phyloP scores from a whole-genome alignment of 306 rosid genomes.

The Cucurbita ficifolia region DNA sequence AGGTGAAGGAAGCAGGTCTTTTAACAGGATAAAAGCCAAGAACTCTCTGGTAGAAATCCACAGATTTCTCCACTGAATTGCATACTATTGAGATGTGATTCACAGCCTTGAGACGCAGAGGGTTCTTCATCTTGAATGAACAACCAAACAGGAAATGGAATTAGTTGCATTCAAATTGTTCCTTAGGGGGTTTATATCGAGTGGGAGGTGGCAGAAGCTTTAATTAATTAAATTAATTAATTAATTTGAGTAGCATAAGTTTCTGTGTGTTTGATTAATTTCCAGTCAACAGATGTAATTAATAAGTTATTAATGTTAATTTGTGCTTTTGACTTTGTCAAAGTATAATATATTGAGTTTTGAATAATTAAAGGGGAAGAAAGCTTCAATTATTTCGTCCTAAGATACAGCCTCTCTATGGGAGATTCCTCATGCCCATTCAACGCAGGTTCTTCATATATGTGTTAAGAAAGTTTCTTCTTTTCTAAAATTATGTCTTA shows the following conservation, averaged over 20 bases:
- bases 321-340: neutral
- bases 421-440: too few relatives aligned
- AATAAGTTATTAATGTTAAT: neutral
- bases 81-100: slow-evolving; percentile 67
- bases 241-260: neutral
- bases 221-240: neutral
- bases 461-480: too few relatives aligned
- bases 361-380: neutral
- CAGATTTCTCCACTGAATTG: slow-evolving; percentile 49
- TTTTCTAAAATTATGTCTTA: too few relatives aligned
- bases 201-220: neutral
- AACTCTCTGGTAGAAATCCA: slow-evolving; percentile 42
- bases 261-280: neutral
- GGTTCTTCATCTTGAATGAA: slow-evolving; percentile 20
- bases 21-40: slow-evolving; percentile 49
- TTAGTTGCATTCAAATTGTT: neutral
- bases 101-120: slow-evolving; percentile 54
- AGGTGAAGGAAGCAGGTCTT: slow-evolving; percentile 31
- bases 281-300: neutral
- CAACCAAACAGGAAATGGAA: neutral
- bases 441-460: neutral
- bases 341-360: neutral
- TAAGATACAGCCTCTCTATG: too few relatives aligned
- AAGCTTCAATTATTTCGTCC: neutral
- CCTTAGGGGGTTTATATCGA: neutral